These are phyloP conservation scores for Rutstroemia sp. DNA, from an alignment of 2,329 filamentous ascomycete genomes.

Conservation along the genomic window DNA sequence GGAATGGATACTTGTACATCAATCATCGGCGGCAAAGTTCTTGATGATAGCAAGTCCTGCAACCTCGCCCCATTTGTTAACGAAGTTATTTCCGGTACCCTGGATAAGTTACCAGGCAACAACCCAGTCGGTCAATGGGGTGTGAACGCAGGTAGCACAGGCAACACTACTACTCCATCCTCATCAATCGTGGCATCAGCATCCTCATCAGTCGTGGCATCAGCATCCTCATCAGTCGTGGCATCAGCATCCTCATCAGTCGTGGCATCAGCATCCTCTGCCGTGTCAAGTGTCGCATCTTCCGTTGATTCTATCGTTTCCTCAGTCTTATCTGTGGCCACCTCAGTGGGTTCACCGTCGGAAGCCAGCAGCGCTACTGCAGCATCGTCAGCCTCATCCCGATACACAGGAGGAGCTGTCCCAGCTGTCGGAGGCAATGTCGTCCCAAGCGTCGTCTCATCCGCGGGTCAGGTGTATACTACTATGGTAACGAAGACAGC, in stretches of 20 bases:
- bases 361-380: not conserved
- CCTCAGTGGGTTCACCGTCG: no score
- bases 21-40: slow-evolving; percentile 39
- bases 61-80: slow-evolving; percentile 41
- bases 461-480: not conserved
- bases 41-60: slow-evolving; percentile 34
- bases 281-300: not conserved
- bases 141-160: slow-evolving; percentile 14
- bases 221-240: not conserved
- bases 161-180: not conserved
- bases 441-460: slow-evolving; percentile 12
- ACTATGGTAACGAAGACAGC: slow-evolving; percentile 19
- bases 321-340: no score
- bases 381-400: slow-evolving; percentile 7
- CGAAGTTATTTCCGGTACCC: slow-evolving; percentile 37
- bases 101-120: slow-evolving; percentile 47
- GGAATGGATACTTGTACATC: slow-evolving; percentile 58
- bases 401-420: slow-evolving; percentile 13
- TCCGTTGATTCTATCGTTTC: no score
- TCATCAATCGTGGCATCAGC: not conserved
- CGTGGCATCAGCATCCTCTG: not conserved
- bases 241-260: not conserved
- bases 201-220: not conserved
- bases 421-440: slow-evolving; percentile 30
- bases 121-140: slow-evolving; percentile 48